Evolutionary conservation across 2,329 filamentous ascomycete species (phyloP).

Genomic region (Fusarium anguioides): DNA sequence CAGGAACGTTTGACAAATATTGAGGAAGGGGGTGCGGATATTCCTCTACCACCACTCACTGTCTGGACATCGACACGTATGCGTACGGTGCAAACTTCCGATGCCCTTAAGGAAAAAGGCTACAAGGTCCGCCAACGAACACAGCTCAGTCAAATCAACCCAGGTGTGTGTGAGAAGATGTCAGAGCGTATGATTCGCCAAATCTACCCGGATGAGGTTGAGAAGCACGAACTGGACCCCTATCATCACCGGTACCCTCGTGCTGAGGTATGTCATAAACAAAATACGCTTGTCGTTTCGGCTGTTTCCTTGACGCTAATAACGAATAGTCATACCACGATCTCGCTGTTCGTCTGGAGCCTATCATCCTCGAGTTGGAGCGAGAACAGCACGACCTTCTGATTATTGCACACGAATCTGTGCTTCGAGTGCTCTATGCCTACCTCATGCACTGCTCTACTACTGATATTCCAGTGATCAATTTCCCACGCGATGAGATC

Average conservation of each 20-base stretch:
- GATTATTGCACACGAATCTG: slow-evolving; percentile 97
- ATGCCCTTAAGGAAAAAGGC: slow-evolving; percentile 80
- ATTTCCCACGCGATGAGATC: slow-evolving; percentile 96
- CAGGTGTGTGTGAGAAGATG: slow-evolving; percentile 94
- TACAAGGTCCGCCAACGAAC: slow-evolving; percentile 91
- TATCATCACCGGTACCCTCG: slow-evolving; percentile 97
- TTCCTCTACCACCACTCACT: slow-evolving; percentile 80
- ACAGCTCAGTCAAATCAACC: slow-evolving; percentile 97
- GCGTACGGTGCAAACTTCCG: slow-evolving; percentile 89
- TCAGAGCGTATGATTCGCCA: slow-evolving; percentile 83
- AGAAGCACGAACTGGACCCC: slow-evolving; percentile 92
- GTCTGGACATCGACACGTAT: slow-evolving; percentile 96
- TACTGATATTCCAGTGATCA: slow-evolving; percentile 89
- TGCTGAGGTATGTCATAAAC: slow-evolving; percentile 73
- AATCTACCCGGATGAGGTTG: slow-evolving; percentile 89
- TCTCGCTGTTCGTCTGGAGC: slow-evolving; percentile 95
- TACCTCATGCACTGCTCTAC: slow-evolving; percentile 99
- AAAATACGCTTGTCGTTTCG: not conserved
- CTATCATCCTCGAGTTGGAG: slow-evolving; percentile 96
- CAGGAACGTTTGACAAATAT: slow-evolving; percentile 78
- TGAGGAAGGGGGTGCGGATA: slow-evolving; percentile 73
- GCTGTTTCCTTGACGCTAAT: slow-evolving; percentile 4
- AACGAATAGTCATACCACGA: slow-evolving; percentile 88
- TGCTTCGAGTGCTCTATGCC: slow-evolving; percentile 95
- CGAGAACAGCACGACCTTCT: slow-evolving; percentile 97